Evolutionary conservation across 352 stramenopile species (phyloP), one percentile per base, ranked within the genome.

Genomic region (Globisporangium cederbergense): DNA sequence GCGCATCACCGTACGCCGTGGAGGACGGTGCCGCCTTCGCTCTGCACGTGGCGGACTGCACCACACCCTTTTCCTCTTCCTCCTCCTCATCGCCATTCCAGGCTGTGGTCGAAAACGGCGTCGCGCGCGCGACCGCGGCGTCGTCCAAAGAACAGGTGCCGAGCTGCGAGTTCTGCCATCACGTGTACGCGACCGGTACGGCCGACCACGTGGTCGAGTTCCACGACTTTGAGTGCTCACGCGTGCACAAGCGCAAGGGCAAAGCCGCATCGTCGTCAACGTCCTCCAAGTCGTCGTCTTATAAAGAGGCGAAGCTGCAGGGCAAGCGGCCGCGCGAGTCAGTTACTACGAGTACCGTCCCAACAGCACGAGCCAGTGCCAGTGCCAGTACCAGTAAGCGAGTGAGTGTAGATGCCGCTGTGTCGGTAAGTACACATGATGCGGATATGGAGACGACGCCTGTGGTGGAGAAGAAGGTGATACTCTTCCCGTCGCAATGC

Each of bases 151-250:
- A 69, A 2, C 36, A 59, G 2, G 49, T 67, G 30, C 51, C 62
- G 30, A 76, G 75, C 64, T 95, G 86, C 58, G 59, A 71, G 22
- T 81, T 78, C 42, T 95, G 86, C 52, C 70, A 83, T 32, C 76
- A 83, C 68, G 81, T 91, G 14, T 95, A 91, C 71, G 67, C 68
- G 9, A 72, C 61, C 6, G 71, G 64, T 34, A 68, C 78, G 25
- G 62, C 75, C 43, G 36, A 74, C 32, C 73, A 88, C 62, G 86
- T 90, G 55, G 81, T 93, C 47, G 65, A 74, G 9, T 91, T 93
- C 71, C 86, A 95, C 64, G 81, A 91, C 45, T 75, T 86, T 62
- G 86, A 95, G 64, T 95, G 86, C 69, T 76, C 77, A 53, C 82
- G 81, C 16, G 71, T 87, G 16, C 90, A 94, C 63, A 66, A 76